Evolutionary conservation across 2,329 filamentous ascomycete species (phyloP).

Genomic region (Coleophoma crateriformis): DNA sequence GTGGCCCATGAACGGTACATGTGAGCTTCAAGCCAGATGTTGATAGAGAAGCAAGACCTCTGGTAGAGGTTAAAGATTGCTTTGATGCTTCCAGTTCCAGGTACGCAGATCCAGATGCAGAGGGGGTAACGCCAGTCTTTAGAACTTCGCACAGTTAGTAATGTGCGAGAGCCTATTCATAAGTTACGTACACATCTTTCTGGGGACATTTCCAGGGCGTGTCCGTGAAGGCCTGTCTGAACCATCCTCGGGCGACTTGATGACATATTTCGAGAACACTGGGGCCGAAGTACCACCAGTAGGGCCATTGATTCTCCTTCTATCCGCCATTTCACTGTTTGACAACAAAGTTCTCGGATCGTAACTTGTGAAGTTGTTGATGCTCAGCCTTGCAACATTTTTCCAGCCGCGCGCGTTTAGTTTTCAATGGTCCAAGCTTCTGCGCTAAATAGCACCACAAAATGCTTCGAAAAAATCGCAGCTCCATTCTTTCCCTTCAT

Average conservation of each 20-base stretch:
- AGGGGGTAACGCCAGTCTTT: slow-evolving; percentile 87
- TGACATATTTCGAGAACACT: slow-evolving; percentile 52
- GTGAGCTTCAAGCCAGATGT: slow-evolving; percentile 74
- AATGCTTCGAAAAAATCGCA: no score
- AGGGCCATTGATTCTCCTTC: slow-evolving; percentile 86
- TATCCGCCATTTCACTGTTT: slow-evolving; percentile 61
- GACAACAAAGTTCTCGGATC: no score
- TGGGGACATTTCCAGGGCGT: slow-evolving; percentile 64
- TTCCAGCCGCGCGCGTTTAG: background rate
- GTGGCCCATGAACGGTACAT: slow-evolving; percentile 89
- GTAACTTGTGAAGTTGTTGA: background rate
- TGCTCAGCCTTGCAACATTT: slow-evolving; percentile 1
- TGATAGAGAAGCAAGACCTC: slow-evolving; percentile 37
- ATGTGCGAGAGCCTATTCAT: background rate
- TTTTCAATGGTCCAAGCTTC: background rate
- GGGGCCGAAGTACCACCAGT: slow-evolving; percentile 70
- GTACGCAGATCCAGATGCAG: slow-evolving; percentile 89
- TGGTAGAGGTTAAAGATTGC: slow-evolving; percentile 40
- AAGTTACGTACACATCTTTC: slow-evolving; percentile 73
- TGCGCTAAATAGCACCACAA: background rate
- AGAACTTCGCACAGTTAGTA: slow-evolving; percentile 52
- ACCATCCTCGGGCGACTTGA: slow-evolving; percentile 37
- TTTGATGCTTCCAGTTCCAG: slow-evolving; percentile 54
- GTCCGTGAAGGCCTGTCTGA: slow-evolving; percentile 45
- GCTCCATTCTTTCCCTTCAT: no score